These are phyloP conservation scores for Xylariaceae sp. DNA, from an alignment of 2,329 filamentous ascomycete genomes.

Conservation along the genomic window DNA sequence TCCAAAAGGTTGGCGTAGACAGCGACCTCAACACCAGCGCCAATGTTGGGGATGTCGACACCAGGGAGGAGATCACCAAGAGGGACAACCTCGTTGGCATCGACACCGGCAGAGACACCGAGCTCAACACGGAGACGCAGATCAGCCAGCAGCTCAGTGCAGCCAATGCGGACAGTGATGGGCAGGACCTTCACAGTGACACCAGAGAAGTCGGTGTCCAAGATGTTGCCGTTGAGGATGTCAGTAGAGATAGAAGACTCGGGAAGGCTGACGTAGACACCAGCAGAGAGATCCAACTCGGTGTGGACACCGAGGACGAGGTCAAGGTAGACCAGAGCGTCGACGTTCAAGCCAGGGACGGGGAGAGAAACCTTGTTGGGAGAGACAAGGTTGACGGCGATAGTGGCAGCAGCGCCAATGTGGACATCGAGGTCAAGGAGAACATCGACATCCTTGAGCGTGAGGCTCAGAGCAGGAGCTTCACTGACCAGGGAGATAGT, in stretches of 20 bases:
- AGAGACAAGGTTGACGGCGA: slow-evolving; percentile 47
- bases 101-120: slow-evolving; percentile 35
- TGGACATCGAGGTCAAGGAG: slow-evolving; percentile 46
- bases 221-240: slow-evolving; percentile 40
- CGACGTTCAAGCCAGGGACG: slow-evolving; percentile 40
- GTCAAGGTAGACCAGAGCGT: slow-evolving; percentile 46
- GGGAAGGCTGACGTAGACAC: slow-evolving; percentile 48
- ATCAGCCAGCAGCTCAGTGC: slow-evolving; percentile 43
- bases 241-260: slow-evolving; percentile 41
- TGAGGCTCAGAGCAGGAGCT: slow-evolving; percentile 39
- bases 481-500: slow-evolving; percentile 39
- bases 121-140: slow-evolving; percentile 48
- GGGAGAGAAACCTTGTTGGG: slow-evolving; percentile 40
- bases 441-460: slow-evolving; percentile 47
- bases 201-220: slow-evolving; percentile 45
- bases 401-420: slow-evolving; percentile 42
- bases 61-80: slow-evolving; percentile 21
- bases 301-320: slow-evolving; percentile 46
- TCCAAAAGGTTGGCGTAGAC: slow-evolving; percentile 52
- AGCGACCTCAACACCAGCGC: slow-evolving; percentile 40
- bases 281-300: slow-evolving; percentile 46
- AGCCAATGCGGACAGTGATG: slow-evolving; percentile 42
- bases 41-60: slow-evolving; percentile 29
- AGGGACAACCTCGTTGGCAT: slow-evolving; percentile 27
- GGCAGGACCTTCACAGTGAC: slow-evolving; percentile 43